Evolutionary conservation across 2,329 filamentous ascomycete species (phyloP).

Genomic region (Nothophoma quercina): DNA sequence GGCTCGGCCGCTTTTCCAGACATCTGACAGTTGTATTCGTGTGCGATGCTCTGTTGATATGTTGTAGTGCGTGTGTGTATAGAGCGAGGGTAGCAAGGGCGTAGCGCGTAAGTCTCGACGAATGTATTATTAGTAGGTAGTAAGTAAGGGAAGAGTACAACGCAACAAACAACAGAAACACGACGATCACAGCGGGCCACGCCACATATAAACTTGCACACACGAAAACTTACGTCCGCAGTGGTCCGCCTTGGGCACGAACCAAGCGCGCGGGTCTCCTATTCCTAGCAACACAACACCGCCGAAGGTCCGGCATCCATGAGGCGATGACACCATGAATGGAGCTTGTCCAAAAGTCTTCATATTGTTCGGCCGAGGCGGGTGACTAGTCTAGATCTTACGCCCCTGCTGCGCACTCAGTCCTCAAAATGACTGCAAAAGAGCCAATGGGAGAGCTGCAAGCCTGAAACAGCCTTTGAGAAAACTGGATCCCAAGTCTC

Average conservation of each 20-base stretch:
- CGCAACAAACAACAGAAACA: constrained; percentile 4
- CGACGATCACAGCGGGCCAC: constrained; percentile 16
- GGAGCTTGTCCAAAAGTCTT: constrained; percentile 14
- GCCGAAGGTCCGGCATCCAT: constrained; percentile 5
- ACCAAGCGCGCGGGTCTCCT: constrained; percentile 10
- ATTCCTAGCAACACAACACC: constrained; percentile 8
- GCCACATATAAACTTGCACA: constrained; percentile 18
- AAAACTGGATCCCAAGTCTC: constrained; percentile 8
- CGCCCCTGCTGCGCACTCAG: neutral
- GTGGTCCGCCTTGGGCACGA: neutral
- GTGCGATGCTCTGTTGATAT: constrained; percentile 3
- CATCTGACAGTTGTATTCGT: constrained; percentile 17
- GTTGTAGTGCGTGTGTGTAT: neutral
- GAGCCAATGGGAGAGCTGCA: constrained; percentile 5
- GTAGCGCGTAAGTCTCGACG: neutral
- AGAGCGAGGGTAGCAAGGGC: constrained; percentile 2
- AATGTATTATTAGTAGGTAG: constrained; percentile 5
- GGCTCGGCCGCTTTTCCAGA: constrained; percentile 27
- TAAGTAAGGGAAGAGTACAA: constrained; percentile 7
- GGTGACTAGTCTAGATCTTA: constrained; percentile 3
- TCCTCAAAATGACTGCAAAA: neutral
- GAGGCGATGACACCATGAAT: constrained; percentile 16
- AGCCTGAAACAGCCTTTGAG: constrained; percentile 5
- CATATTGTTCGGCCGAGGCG: constrained; percentile 14
- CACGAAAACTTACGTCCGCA: constrained; percentile 6